These are phyloP conservation scores for Populus nigra DNA, from an alignment of 345 rosid genomes.

Conservation along the genomic window DNA sequence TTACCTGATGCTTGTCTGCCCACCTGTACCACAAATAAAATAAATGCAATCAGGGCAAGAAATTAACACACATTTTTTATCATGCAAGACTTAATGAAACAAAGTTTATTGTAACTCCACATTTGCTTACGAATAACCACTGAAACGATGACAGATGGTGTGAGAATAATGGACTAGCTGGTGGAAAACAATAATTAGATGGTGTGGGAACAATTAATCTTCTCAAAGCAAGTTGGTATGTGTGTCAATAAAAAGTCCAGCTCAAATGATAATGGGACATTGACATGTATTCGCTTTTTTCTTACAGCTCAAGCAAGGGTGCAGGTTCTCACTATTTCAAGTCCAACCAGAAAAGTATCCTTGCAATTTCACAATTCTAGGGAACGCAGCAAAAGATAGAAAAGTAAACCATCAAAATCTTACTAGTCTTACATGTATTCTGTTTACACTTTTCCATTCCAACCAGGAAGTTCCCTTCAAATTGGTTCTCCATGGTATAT, in stretches of 20 bases:
- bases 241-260: not conserved
- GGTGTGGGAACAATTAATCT: not conserved
- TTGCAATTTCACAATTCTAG: too few relatives aligned
- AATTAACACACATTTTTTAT: not conserved
- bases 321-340: too few relatives aligned
- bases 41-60: conserved; percentile 15
- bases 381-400: too few relatives aligned
- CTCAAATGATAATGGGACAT: not conserved
- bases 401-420: too few relatives aligned
- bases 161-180: not conserved
- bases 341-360: too few relatives aligned
- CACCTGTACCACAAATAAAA: conserved; percentile 26
- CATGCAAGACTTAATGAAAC: not conserved
- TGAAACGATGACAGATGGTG: not conserved
- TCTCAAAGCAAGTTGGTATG: not conserved
- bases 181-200: not conserved
- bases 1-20: conserved; percentile 29
- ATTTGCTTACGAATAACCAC: not conserved
- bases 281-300: not conserved
- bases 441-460: too few relatives aligned
- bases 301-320: too few relatives aligned
- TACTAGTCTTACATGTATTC: too few relatives aligned
- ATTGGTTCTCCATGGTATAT: too few relatives aligned
- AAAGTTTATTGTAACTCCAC: not conserved
- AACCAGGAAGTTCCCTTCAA: too few relatives aligned